Evolutionary conservation across 176 grass and related monocot genomes (phyloP), one percentile per base, ranked within the genome.

Genomic region (Typha latifolia): DNA sequence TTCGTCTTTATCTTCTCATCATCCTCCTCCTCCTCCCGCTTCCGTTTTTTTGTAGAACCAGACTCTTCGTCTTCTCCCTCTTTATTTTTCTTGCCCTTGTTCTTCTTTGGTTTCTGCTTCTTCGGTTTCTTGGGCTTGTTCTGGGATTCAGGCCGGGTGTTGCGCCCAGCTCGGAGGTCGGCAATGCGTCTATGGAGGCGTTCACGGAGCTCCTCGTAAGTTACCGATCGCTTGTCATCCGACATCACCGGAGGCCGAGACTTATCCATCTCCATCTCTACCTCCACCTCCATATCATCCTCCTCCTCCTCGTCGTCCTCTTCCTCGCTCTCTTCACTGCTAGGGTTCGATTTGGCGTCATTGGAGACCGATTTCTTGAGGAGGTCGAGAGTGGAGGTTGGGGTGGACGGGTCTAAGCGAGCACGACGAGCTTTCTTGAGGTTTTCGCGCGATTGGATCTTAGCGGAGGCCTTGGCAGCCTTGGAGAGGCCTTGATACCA

Each of bases 401-500:
- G 79, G 1, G 61, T 64, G 9, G 63, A 73, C 0, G 88, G 93
- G 31, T 92, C 81, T 11, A 97, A 78, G 63, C 94, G 79, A 9
- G 85, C 81, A 24, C 81, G 85, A 49, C 81, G 83, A 11, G 89
- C 73, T 4, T 87, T 77, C 82, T 84, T 87, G 63, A 86, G 10
- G 49, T 97, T 89, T 64, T 85, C 70, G 47, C 83, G 75, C 20
- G 94, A 86, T 62, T 97, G 69, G 2, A 73, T 83, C 78, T 92
- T 97, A 69, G 79, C 65, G 14, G 85, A 74, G 51, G 79, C 70
- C 85, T 89, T 91, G 68, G 82, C 78, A 3, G 62, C 18, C 75
- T 89, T 90, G 13, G 89, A 87, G 37, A 97, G 94, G 18, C 94
- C 94, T 34, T 85, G 76, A 66, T 75, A 92, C 81, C 89, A 97